Conservation (phyloP, 2,329 filamentous ascomycete species). For the Ascochyta viciae-villosae region DNA sequence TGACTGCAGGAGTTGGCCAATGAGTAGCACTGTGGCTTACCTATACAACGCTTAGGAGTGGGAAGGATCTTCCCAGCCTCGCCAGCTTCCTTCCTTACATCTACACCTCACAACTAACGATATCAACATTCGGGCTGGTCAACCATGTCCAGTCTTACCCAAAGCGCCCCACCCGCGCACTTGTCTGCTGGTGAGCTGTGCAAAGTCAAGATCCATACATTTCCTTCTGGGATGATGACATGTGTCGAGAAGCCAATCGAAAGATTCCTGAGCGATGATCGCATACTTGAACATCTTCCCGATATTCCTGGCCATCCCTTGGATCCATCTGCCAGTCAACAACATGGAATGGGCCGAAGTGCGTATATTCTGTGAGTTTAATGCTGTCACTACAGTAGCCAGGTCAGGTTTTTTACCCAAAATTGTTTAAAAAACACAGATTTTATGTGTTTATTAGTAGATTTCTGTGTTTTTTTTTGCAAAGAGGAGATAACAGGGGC, state of each 20-base stretch:
- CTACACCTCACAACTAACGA: too few species aligned
- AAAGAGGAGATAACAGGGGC: too few species aligned
- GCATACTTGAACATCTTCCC: background rate
- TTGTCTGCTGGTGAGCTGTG: background rate
- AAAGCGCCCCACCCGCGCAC: too few species aligned
- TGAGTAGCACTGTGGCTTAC: background rate
- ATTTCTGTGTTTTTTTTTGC: too few species aligned
- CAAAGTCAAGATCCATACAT: background rate
- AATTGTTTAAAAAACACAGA: too few species aligned
- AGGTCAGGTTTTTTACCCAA: too few species aligned
- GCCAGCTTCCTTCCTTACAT: background rate
- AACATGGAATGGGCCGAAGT: background rate
- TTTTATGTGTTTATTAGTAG: too few species aligned
- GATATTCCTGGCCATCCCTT: background rate
- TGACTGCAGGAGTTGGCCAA: background rate
- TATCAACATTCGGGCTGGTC: too few species aligned
- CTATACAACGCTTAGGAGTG: background rate
- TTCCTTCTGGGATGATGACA: fast-evolving
- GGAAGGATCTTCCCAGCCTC: background rate
- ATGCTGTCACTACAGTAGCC: too few species aligned
- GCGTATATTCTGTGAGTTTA: too few species aligned
- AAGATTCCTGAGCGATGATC: background rate
- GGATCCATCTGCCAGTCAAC: background rate
- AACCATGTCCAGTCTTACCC: too few species aligned
- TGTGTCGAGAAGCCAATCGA: background rate